phyloP scores from a whole-genome alignment of 116 monocot genomes.

The Papilionanthe hybrid region DNA sequence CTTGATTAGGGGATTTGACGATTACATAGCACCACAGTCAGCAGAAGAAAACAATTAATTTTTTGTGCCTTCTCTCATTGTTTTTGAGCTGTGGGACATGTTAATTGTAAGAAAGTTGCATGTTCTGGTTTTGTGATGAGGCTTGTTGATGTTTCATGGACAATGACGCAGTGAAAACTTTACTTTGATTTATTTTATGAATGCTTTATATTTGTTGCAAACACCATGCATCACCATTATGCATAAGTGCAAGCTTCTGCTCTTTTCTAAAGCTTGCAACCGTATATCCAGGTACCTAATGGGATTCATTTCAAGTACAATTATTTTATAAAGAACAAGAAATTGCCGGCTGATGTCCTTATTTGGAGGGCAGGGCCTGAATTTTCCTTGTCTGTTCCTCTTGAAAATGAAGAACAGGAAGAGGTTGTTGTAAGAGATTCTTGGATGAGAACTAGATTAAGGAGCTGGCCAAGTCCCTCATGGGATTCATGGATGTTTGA shows the following conservation, averaged over 20 bases:
- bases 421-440: constrained; percentile 63
- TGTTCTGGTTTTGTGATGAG: not conserved
- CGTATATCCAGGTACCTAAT: constrained; percentile 55
- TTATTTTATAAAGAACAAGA: constrained; percentile 63
- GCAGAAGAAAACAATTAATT: not conserved
- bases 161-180: not conserved
- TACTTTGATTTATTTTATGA: constrained; percentile 6
- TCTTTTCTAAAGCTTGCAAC: not conserved
- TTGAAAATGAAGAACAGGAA: constrained; percentile 32
- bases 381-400: constrained; percentile 65
- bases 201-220: not conserved
- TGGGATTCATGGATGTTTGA: constrained; percentile 76
- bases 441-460: constrained; percentile 53
- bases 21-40: not conserved
- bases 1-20: not conserved
- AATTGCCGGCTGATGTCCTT: constrained; percentile 23
- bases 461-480: constrained; percentile 31
- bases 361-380: constrained; percentile 81
- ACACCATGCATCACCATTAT: not conserved
- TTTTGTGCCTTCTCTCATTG: not conserved
- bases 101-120: not conserved
- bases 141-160: constrained; percentile 1
- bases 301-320: constrained; percentile 82
- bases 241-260: not conserved
- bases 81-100: not conserved